A percentile compares a stretch with the other conserved stretches of the same genome.
Evolutionary conservation across 768 basidiomycete genomes (phyloP).

Genomic region (Pisolithus orientalis): DNA sequence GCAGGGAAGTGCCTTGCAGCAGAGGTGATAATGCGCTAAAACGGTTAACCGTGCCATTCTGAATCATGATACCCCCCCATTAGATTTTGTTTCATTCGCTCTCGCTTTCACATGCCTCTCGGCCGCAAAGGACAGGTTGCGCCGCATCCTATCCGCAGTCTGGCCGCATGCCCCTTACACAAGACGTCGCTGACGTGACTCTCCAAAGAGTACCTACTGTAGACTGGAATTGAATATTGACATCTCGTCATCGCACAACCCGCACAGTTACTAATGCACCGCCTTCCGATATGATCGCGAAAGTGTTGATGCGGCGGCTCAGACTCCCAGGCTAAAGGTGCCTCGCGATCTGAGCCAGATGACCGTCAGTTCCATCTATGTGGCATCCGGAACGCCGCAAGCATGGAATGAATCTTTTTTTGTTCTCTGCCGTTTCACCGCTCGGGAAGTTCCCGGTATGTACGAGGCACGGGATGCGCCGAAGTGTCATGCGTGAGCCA

Average conservation of each 20-base stretch:
- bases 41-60: too few relatives aligned
- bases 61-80: too few relatives aligned
- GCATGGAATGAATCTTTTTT: neutral
- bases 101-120: too few relatives aligned
- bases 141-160: too few relatives aligned
- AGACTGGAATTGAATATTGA: neutral
- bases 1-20: too few relatives aligned
- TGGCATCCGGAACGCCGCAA: neutral
- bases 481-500: too few relatives aligned
- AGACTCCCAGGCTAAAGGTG: slow-evolving; percentile 26
- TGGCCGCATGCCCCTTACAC: too few relatives aligned
- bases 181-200: neutral
- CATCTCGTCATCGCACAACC: too few relatives aligned
- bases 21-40: too few relatives aligned
- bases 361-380: neutral
- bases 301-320: slow-evolving; percentile 15
- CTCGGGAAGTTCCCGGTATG: neutral
- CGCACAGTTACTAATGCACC: neutral
- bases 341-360: neutral
- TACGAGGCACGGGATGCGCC: too few relatives aligned
- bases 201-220: neutral
- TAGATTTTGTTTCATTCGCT: too few relatives aligned
- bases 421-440: neutral
- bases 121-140: too few relatives aligned
- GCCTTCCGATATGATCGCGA: slow-evolving; percentile 1